Conservation (phyloP, 768 basidiomycete species). For the Pulveroboletus sp. region DNA sequence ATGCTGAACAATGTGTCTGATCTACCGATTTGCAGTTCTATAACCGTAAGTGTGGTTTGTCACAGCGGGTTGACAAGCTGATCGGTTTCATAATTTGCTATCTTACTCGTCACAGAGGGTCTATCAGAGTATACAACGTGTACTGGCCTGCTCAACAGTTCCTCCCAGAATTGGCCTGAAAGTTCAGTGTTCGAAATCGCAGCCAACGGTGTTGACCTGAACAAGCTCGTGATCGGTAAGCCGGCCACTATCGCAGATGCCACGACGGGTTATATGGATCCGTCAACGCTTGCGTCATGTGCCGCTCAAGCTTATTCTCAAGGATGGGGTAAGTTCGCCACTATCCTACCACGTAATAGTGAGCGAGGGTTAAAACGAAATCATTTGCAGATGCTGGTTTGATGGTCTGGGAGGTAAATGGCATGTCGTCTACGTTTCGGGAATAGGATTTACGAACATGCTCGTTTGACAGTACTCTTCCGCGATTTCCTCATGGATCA, state of each 20-base stretch:
- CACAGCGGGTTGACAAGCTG: too few species aligned
- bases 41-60: conserved; percentile 11
- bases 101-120: conserved; percentile 28
- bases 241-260: conserved; percentile 49
- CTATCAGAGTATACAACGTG: conserved; percentile 35
- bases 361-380: neutral
- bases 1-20: too few species aligned
- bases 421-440: neutral
- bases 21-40: conserved; percentile 11
- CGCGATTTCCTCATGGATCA: conserved; percentile 34
- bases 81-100: too few species aligned
- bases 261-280: conserved; percentile 51
- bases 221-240: conserved; percentile 76
- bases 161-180: conserved; percentile 37
- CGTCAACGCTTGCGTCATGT: conserved; percentile 53
- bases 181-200: conserved; percentile 42
- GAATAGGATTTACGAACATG: neutral
- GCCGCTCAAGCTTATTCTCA: conserved; percentile 43
- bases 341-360: neutral
- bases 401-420: conserved; percentile 36
- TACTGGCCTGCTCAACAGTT: conserved; percentile 33
- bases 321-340: conserved; percentile 11
- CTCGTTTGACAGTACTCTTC: conserved; percentile 31
- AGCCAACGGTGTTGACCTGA: conserved; percentile 49
- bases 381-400: conserved; percentile 33